phyloP scores from a whole-genome alignment of 2,329 filamentous ascomycete genomes.

The Fusarium concolor region DNA sequence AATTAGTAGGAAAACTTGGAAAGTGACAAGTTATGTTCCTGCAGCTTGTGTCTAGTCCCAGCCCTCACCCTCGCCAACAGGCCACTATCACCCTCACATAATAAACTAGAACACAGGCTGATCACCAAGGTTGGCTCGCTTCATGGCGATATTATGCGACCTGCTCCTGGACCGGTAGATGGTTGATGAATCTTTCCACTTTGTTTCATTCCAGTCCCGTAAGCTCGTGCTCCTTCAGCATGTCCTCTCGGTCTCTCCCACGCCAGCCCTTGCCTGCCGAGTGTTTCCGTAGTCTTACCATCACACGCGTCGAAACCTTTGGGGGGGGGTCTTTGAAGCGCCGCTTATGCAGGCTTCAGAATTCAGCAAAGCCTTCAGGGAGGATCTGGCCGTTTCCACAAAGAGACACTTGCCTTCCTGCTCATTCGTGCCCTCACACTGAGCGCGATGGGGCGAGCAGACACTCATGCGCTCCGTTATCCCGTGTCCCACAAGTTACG shows the following conservation, averaged over 20 bases:
- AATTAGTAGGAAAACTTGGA: conserved; percentile 22
- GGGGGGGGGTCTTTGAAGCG: conserved; percentile 32
- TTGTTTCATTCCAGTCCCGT: conserved; percentile 26
- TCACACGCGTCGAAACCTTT: conserved; percentile 21
- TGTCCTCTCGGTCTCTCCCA: conserved; percentile 17
- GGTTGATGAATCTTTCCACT: conserved; percentile 34
- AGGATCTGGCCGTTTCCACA: conserved; percentile 39
- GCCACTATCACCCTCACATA: conserved; percentile 19
- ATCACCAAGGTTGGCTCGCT: conserved; percentile 26
- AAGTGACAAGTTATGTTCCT: conserved; percentile 42
- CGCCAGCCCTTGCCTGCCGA: conserved; percentile 17
- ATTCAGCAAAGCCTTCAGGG: conserved; percentile 38
- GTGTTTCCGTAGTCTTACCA: conserved; percentile 30
- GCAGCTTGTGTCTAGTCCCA: conserved; percentile 20
- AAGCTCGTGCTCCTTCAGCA: conserved; percentile 16
- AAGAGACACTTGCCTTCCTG: conserved; percentile 32
- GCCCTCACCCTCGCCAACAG: conserved; percentile 19
- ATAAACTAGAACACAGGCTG: conserved; percentile 16
- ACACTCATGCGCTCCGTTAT: conserved; percentile 35
- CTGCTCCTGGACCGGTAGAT: conserved; percentile 27
- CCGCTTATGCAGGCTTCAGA: conserved; percentile 49
- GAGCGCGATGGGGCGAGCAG: conserved; percentile 20
- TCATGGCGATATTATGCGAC: conserved; percentile 29
- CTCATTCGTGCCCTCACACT: conserved; percentile 42
- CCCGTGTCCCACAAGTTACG: conserved; percentile 23